Conservation (phyloP, 768 basidiomycete species). For the Paxillus involutus region DNA sequence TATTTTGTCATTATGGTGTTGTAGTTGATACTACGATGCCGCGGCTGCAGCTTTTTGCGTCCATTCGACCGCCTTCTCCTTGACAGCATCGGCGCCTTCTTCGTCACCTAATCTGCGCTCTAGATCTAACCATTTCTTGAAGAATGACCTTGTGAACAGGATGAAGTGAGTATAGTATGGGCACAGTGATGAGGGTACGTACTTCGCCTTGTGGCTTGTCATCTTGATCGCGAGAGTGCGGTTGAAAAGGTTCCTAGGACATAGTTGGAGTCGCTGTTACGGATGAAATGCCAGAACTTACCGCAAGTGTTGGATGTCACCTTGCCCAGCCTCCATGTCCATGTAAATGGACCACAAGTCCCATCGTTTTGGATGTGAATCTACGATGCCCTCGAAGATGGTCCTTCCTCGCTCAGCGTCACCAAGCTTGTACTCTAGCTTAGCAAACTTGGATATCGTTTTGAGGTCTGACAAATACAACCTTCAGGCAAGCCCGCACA, state of each 20-base stretch:
- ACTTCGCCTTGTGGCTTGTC: constrained; percentile 96
- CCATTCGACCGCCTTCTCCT: constrained; percentile 91
- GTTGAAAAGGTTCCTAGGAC: constrained; percentile 78
- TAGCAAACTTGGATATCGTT: constrained; percentile 92
- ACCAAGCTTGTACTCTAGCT: constrained; percentile 91
- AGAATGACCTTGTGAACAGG: constrained; percentile 64
- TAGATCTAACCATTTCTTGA: constrained; percentile 96
- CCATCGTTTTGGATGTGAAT: constrained; percentile 93
- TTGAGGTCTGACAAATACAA: constrained; percentile 68
- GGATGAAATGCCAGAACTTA: constrained; percentile 28
- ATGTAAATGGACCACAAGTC: constrained; percentile 97
- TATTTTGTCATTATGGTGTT: constrained; percentile 3
- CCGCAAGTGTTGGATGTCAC: constrained; percentile 79
- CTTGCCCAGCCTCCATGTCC: constrained; percentile 88
- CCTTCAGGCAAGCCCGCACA: constrained; percentile 1
- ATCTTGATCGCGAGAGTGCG: constrained; percentile 83
- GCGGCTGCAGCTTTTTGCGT: constrained; percentile 55
- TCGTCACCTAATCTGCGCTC: constrained; percentile 88
- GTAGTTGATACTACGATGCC: constrained; percentile 15
- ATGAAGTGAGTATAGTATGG: constrained; percentile 11
- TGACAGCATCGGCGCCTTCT: constrained; percentile 76
- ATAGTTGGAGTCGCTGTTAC: neutral
- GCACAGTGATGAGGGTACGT: constrained; percentile 29
- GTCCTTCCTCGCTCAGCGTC: constrained; percentile 95
- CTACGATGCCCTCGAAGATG: constrained; percentile 93